Base-by-base conservation (phyloP, 2,329 filamentous ascomycete genomes). In the Colletotrichum ledebouriae region DNA sequence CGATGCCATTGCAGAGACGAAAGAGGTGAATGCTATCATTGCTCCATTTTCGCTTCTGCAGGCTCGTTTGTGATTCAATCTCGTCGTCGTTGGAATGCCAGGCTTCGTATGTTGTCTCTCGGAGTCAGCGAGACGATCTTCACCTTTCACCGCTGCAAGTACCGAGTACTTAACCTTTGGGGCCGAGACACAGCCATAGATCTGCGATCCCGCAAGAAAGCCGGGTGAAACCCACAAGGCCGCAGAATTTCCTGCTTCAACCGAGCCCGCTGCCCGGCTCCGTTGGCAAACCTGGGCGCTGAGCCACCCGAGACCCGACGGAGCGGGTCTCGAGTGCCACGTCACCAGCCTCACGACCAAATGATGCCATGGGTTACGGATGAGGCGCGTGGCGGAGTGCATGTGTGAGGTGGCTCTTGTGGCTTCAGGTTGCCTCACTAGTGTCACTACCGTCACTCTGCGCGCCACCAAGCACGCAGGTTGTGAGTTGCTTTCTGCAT, bases 321-420 rank as follows among this genome's bases (percentile, higher is more conserved):
- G 12, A n/a, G 41, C 55, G 53, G 42, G 44, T 39, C 57, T 39
- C 37, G 55, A 53, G 20, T 63, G 70, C 70, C 70, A 71, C 70
- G 70, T 71, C 70, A 71, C 68, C 64, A 71, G 70, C 70, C 70
- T 71, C 68, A 71, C 25, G 29, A 25, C 29, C 47, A 57, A 44
- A 20, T 59, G 44, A 55, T 33, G 49, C 33, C 55, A 63, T 41
- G 49, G 49, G 33, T 17, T 34, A 17, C 63, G 67, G 67, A 52
- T 64, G 68, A 70, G 68, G 63, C 68, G 63, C 70, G 70, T 71
- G 70, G 70, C 70, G 70, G 64, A 71, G 70, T 69, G 53, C 68
- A 64, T 61, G 42, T 56, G 33, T 50, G 33, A 53, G 37, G 57
- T 39, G 63, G 50, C 37, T 29, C 42, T 22, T 60, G 49, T 69